A percentile compares a stretch with the other conserved stretches of the same genome.
phyloP scores from a whole-genome alignment of 352 stramenopile genomes.

The Phytophthora kernoviae region DNA sequence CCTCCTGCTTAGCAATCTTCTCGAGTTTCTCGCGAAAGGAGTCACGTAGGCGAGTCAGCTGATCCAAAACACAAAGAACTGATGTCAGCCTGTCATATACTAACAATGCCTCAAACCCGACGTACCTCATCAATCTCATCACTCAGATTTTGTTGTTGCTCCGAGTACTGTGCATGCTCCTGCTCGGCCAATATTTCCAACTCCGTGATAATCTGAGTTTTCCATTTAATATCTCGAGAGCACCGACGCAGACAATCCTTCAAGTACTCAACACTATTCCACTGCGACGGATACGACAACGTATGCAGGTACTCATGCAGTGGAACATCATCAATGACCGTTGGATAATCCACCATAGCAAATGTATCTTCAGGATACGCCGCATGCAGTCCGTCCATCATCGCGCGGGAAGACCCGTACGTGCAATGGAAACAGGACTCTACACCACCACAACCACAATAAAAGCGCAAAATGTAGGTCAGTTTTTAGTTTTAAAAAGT shows the following conservation, averaged over 20 bases:
- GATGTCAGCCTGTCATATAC: neutral
- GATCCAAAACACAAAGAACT: neutral
- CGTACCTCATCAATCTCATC: constrained; percentile 78
- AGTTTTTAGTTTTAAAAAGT: constrained; percentile 5
- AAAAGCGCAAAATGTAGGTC: neutral
- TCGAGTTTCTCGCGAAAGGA: constrained; percentile 71
- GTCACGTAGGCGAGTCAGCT: constrained; percentile 67
- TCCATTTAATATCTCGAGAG: constrained; percentile 84
- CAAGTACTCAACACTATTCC: constrained; percentile 83
- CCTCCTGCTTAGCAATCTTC: constrained; percentile 25
- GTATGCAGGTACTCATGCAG: constrained; percentile 70
- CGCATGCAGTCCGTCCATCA: constrained; percentile 54
- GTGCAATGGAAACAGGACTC: constrained; percentile 74
- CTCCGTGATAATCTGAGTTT: constrained; percentile 68
- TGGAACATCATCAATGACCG: constrained; percentile 55
- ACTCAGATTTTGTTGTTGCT: constrained; percentile 54
- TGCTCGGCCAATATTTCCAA: constrained; percentile 73
- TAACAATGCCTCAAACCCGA: neutral
- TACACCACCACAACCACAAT: constrained; percentile 14
- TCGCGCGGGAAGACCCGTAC: constrained; percentile 54
- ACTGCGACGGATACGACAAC: constrained; percentile 64
- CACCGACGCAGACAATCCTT: constrained; percentile 77
- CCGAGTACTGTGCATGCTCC: constrained; percentile 53
- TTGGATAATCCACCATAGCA: constrained; percentile 78
- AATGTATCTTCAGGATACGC: constrained; percentile 65